A percentile compares a stretch with the other conserved stretches of the same genome.
These are phyloP conservation scores for Cutaneotrichosporon sp. DNA, from an alignment of 1,284 basidiomycete species.

Conservation along the genomic window DNA sequence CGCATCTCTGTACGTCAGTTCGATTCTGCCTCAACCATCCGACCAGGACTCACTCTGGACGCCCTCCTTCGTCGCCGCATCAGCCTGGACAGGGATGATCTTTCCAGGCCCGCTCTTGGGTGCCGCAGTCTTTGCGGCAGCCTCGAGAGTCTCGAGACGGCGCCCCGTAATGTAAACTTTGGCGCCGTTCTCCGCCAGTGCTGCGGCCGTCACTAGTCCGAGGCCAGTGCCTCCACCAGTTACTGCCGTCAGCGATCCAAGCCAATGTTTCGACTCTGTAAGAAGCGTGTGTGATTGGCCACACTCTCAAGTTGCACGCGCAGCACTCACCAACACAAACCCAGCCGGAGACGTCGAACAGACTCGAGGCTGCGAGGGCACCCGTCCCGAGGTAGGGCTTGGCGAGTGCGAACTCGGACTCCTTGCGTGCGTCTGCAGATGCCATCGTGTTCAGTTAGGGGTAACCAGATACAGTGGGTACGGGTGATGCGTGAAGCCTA, in stretches of 20 bases:
- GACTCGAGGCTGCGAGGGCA: conserved; percentile 22
- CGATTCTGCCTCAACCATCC: no score
- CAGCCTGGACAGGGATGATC: conserved; percentile 18
- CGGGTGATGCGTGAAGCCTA: not conserved
- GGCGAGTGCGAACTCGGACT: conserved; percentile 16
- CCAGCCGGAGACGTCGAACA: conserved; percentile 37
- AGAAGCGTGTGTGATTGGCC: no score
- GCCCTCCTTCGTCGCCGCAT: conserved; percentile 19
- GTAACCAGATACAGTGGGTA: not conserved
- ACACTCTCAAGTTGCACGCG: not conserved
- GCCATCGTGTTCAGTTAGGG: not conserved
- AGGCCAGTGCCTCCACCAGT: conserved; percentile 45
- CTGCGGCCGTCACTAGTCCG: conserved; percentile 41
- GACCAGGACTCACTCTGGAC: conserved; percentile 6
- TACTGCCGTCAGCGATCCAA: conserved; percentile 23
- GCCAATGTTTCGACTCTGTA: not conserved
- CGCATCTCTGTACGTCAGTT: conserved; percentile 13
- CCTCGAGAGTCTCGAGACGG: conserved; percentile 42
- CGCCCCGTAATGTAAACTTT: conserved; percentile 53
- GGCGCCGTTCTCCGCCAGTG: conserved; percentile 51
- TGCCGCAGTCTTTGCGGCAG: conserved; percentile 32
- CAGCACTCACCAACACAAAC: conserved; percentile 30
- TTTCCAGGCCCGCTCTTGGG: conserved; percentile 19
- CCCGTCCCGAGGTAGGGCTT: conserved; percentile 20
- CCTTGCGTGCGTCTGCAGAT: conserved; percentile 5